These are phyloP conservation scores for Apostasia ramifera DNA, from an alignment of 106 monocot species.

Conservation along the genomic window DNA sequence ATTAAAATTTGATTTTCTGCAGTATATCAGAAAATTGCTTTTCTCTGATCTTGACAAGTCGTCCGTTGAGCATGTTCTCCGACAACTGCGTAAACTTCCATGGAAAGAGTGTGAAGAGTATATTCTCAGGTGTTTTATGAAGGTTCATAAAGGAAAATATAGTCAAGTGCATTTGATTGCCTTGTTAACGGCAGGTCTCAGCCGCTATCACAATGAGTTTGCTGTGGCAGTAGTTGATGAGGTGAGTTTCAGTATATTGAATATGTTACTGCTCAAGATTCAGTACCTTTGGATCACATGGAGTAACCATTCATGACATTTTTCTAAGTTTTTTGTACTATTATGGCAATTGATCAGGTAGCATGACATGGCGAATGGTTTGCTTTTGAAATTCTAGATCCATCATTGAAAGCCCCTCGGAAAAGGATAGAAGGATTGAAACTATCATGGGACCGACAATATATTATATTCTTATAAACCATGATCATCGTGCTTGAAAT, in stretches of 20 bases:
- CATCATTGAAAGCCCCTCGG: too few species aligned
- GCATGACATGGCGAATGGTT: too few species aligned
- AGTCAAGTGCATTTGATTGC: constrained; percentile 93
- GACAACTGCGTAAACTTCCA: constrained; percentile 90
- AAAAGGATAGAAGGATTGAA: too few species aligned
- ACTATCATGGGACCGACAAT: too few species aligned
- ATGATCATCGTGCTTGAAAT: too few species aligned
- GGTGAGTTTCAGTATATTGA: constrained; percentile 36
- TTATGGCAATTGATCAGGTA: too few species aligned
- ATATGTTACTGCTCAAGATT: neutral
- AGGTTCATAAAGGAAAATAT: constrained; percentile 94
- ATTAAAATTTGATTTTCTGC: constrained; percentile 16
- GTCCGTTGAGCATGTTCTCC: constrained; percentile 78
- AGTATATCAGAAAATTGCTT: constrained; percentile 92
- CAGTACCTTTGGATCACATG: neutral
- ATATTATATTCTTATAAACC: too few species aligned
- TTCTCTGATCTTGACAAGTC: constrained; percentile 96
- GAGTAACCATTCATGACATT: too few species aligned
- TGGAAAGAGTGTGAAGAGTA: constrained; percentile 89
- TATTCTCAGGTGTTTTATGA: constrained; percentile 88
- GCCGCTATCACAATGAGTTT: constrained; percentile 91
- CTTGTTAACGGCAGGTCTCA: constrained; percentile 74
- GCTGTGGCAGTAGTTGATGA: constrained; percentile 91
- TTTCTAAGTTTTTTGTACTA: too few species aligned
- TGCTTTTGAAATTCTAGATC: too few species aligned